Conservation (phyloP, 768 basidiomycete genomes). For the Lentinus brumalis region DNA sequence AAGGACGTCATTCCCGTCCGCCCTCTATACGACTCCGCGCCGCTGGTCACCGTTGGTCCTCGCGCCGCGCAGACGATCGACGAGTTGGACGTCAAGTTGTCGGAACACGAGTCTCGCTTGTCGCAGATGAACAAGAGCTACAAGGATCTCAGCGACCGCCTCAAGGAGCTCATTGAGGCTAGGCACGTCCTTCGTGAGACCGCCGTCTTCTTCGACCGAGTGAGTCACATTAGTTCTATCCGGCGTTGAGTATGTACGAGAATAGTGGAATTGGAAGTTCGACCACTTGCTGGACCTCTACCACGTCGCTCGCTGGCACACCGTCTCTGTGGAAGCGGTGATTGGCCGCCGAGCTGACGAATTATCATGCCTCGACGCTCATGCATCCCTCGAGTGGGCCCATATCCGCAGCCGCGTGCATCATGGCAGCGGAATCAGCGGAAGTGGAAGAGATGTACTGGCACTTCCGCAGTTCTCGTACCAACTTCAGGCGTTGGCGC, state of each 20-base stretch:
- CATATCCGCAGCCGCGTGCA: no score
- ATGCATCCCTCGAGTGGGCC: no score
- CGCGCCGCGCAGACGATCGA: constrained; percentile 92
- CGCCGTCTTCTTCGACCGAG: constrained; percentile 93
- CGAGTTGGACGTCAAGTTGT: constrained; percentile 85
- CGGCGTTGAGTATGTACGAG: no score
- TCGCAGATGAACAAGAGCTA: constrained; percentile 93
- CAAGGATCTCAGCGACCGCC: constrained; percentile 82
- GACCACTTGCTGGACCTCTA: no score
- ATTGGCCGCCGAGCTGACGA: no score
- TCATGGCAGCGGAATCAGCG: no score
- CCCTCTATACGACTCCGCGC: constrained; percentile 83
- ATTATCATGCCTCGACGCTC: no score
- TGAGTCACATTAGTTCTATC: constrained; percentile 33
- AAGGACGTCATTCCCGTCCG: constrained; percentile 81
- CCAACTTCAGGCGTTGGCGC: neutral
- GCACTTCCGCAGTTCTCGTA: no score
- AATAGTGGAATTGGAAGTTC: no score
- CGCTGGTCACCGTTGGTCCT: constrained; percentile 87
- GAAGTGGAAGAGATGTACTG: no score
- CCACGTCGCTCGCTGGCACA: no score
- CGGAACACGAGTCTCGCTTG: constrained; percentile 84
- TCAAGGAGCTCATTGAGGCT: constrained; percentile 88
- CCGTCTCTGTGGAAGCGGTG: no score
- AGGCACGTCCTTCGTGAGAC: constrained; percentile 94